Evolutionary conservation across 768 basidiomycete genomes (phyloP), one percentile per base, ranked within the genome.

Genomic region (Peribolospora baueri): DNA sequence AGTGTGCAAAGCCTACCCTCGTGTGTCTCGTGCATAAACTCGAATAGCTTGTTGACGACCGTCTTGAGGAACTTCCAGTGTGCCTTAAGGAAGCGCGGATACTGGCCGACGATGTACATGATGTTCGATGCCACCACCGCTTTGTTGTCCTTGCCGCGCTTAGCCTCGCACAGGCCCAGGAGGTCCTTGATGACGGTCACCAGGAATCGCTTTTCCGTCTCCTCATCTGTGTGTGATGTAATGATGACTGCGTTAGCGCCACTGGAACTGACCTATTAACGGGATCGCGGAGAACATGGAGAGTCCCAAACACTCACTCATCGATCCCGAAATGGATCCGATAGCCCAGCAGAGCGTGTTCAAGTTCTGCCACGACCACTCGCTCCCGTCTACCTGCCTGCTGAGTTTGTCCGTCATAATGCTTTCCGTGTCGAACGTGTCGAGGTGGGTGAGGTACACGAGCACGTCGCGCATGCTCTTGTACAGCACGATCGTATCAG

Each of bases 11-110:
- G 65, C 72, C 45, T 54, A 81, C 85, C 88, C 72, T 98, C 93
- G 64, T 98, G 91, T 0, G 87, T 93, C 70, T 98, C 91, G 68
- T 98, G 93, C 88, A 97, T 97, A 68, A 98, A 98, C 67, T 98
- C 93, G 68, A 97, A 98, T 5, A 97, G 73, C 69, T 98, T 98
- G 72, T 97, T 98, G 59, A 98, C 91, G 54, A 98, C 93, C 2
- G 93, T 97, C 74, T 98, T 98, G 65, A 98, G 72, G 76, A 98
- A 98, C 70, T 97, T 98, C 93, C 93, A 98, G 67, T 98, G 93
- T 13, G 93, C 93, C 68, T 95, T 97, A 64, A 98, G 78, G 78
- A 97, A 98, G 42, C 93, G 80, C 48, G 93, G 93, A 65, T 98
- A 98, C 70, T 98, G 93, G 51, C 93, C 93, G 59, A 98, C 93